Base-by-base conservation (phyloP, 129 eudicot genomes). In the Dittrichia graveolens region DNA sequence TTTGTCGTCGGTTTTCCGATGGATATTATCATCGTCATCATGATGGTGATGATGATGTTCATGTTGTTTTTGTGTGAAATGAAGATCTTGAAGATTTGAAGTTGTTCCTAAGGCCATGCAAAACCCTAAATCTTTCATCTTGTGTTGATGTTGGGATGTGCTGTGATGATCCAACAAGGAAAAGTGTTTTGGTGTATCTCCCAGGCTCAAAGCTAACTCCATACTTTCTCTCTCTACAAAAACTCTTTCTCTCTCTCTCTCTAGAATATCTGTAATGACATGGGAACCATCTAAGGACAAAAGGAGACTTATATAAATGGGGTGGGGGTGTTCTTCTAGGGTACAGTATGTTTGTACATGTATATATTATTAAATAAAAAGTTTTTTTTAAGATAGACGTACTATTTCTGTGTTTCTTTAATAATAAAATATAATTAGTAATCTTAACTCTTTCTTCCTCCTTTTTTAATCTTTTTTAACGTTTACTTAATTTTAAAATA, bases 191-290 rank as follows among this genome's bases (percentile, higher is more conserved):
- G 86, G 80, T 2, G 92, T 46, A 11, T 88, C 97, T 45, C 98
- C 98, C 63, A 94, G 84, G 78, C 96, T 94, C 83, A 94, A 74
- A 81, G 85, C 98, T 40, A 94, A 79, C 73, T 94, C 98, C 98
- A 94, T 93, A 14, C 47, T 69, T 77, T 78, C 57, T 69, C 71
- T 77, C 70, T 56, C 81, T n/a, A 72, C 2, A 72, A 59, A 35
- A 3, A 0, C n/a, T 16, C 7, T 39, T 65, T 63, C 45, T 74
- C 45, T 69, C 75, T 15, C 50, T 69, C 50, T 39, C 61, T 70
- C 75, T 70, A 42, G 41, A 70, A 73, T 65, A 70, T 71, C 77
- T 61, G 54, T 52, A 48, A 63, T 78, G 76, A 78, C 77, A 78
- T 71, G 73, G 71, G 82, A 71, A 71, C 65, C 63, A 62, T 70